These are phyloP conservation scores for Colletotrichum truncatum DNA, from an alignment of 2,329 filamentous ascomycete species.

Conservation along the genomic window DNA sequence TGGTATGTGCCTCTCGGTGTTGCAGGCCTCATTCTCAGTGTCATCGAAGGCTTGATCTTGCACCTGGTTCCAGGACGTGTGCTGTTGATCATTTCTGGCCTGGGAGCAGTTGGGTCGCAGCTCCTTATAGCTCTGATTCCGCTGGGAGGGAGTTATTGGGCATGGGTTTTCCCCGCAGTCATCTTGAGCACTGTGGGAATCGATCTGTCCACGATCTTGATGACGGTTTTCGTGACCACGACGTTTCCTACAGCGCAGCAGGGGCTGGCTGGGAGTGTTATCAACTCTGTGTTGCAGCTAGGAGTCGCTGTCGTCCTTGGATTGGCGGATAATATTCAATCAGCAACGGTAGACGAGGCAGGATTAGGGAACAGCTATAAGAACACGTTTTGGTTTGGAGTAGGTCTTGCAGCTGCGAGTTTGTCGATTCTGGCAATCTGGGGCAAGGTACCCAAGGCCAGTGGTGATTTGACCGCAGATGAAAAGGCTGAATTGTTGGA, in stretches of 20 bases:
- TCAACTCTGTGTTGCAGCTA: neutral
- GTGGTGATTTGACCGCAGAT: neutral
- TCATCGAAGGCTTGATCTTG: neutral
- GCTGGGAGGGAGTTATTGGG: neutral
- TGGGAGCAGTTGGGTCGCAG: neutral
- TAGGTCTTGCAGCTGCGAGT: neutral
- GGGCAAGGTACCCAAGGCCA: slow-evolving; percentile 3
- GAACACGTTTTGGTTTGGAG: slow-evolving; percentile 3
- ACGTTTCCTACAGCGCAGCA: neutral
- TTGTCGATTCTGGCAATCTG: neutral
- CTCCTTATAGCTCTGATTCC: slow-evolving; percentile 1
- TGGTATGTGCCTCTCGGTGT: neutral
- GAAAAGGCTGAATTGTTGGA: neutral
- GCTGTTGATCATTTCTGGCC: neutral
- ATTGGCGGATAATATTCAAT: neutral
- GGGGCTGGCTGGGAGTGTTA: neutral
- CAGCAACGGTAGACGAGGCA: neutral
- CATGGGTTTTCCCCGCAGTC: slow-evolving; percentile 3
- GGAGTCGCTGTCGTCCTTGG: neutral
- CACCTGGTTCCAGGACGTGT: neutral
- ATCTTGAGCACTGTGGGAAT: neutral
- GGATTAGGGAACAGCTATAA: neutral
- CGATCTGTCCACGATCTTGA: neutral
- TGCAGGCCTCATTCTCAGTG: neutral
- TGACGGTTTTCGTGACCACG: slow-evolving; percentile 9